Base-by-base conservation (phyloP, 768 basidiomycete genomes). In the Daedaleopsis nitida region DNA sequence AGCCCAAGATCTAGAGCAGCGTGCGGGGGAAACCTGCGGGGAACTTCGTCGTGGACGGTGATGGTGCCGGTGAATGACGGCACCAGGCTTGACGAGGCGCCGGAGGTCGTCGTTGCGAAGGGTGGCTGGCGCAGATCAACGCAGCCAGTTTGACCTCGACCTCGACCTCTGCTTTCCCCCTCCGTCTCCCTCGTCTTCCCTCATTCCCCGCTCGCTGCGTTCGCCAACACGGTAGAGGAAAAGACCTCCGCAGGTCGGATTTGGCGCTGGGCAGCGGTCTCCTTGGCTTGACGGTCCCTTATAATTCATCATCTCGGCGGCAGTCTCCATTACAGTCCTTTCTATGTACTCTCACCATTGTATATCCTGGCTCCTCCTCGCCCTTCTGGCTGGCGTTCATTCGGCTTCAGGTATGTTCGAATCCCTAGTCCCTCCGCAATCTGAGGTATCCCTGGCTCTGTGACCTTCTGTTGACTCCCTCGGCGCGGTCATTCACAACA, bases 241-340 rank as follows among this genome's bases (percentile, higher is more conserved):
- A 58, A 55, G 58, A 48, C 58, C 58, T 55, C 62, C 62, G 62
- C 62, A 59, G 62, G 62, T 59, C 62, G 62, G 62, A 63, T 47
- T 51, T 59, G 62, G 58, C 62, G 58, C 58, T 64, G 57, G 58
- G 45, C 58, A 64, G 62, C 62, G 43, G 35, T 55, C 57, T 23
- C 39, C n/a, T 14, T 23, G 38, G 51, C 44, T 59, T 52, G 27
- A 54, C 59, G 59, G 62, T 59, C 43, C 39, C 54, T 59, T 49
- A 55, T 59, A n/a, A 59, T 52, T 53, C 39, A 42, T 51, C 24
- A 32, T 42, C 58, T 59, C 55, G 53, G 53, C 57, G 43, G 45
- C 55, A 34, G 51, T 58, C 47, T 49, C 60, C 42, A 52, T 21
- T 44, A 57, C 61, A 27, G 34, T 59, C 62, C 58, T 59, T 59